Base-by-base conservation (phyloP, 257 asterid species). In the Solanum megistacrolobum region DNA sequence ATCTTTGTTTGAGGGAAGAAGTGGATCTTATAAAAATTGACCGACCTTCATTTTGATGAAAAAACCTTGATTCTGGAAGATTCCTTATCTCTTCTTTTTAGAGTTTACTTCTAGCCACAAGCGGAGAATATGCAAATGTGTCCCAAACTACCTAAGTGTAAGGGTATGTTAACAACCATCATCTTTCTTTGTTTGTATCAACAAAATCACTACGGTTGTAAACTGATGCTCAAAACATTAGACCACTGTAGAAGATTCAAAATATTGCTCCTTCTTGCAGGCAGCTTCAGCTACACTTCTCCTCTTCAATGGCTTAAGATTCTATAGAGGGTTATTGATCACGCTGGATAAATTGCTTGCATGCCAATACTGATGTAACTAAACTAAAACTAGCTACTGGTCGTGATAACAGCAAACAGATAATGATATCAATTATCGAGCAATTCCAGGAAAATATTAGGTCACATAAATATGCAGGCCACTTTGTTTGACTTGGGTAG, bases 271-370 rank as follows among this genome's bases (percentile, higher is more conserved):
- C 58, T 41, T 79, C 36, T 48, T 86, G 41, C 94, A 97, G 99
- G 99, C 92, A 89, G 99, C 95, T 89, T 90, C 94, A 86, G 91
- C 95, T 87, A 94, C 98, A 48, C 88, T 94, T 92, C 90, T 97
- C 87, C 92, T 97, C 84, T 79, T 41, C 36, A 41, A 79, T 79
- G 65, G 84, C 84, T 78, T 78, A 43, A 41, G 62, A 78, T 78
- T 78, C 85, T 43, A 76, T 41, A 43, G 58, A 14, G 66, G 36
- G 85, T 27, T 16, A 43, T 46, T 27, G 38, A 60, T 81, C 68
- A 31, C 68, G 52, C 27, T 81, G 85, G 85, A 43, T 31, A 81
- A 78, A 25, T 78, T 25, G 62, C 36, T 81, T 81, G 27, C 29
- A 25, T 46, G 27, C 21, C 68, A 14, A 41, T 43, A 79, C 58